Evolutionary conservation across 2,329 filamentous ascomycete genomes (phyloP), one percentile per base, ranked within the genome.

Genomic region (Dissoconium aciculare): DNA sequence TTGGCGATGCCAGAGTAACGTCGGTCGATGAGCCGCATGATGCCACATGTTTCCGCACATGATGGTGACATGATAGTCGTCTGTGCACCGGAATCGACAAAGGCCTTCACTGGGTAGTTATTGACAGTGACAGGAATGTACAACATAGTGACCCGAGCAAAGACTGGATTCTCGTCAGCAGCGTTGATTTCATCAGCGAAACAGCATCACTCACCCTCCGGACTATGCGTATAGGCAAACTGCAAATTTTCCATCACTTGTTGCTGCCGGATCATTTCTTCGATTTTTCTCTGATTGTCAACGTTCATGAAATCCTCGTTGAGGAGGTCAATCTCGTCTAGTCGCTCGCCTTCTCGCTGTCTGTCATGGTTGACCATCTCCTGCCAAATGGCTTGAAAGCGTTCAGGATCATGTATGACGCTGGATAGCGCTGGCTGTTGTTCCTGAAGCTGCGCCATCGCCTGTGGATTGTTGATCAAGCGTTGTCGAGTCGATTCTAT

Each of bases 51-150:
- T 51, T 92, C 81, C 15, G 89, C 89, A 50, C 84, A 94, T 14
- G 74, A 67, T 4, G 89, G 89, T 4, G 87, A 95, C 89, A 98
- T 98, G 62, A 98, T 94, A 30, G 89, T 98, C 15, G 87, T 84
- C 60, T 98, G 89, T 14, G 89, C 89, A 38, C 89, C 89, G 2
- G 89, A 95, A 56, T 98, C 89, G 37, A 98, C 89, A 44, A 98
- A 78, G 3, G 87, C 89, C 62, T 94, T 95, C 47, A 98, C 77
- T 35, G 80, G 81, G 45, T 82, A 71, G 9, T 81, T 78, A 56
- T 98, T 98, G 46, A 98, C 89, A 54, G 91, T 81, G 38, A 93
- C 85, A 50, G 91, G 76, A 44, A 95, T 79, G 57, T 98, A 98
- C 28, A 98, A 71, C 76, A 98, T 89, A 45, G 87, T 84, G 24